A percentile compares a stretch with the other conserved stretches of the same genome.
Conservation (phyloP, 1,284 basidiomycete species). For the Apiotrichum brassicae region DNA sequence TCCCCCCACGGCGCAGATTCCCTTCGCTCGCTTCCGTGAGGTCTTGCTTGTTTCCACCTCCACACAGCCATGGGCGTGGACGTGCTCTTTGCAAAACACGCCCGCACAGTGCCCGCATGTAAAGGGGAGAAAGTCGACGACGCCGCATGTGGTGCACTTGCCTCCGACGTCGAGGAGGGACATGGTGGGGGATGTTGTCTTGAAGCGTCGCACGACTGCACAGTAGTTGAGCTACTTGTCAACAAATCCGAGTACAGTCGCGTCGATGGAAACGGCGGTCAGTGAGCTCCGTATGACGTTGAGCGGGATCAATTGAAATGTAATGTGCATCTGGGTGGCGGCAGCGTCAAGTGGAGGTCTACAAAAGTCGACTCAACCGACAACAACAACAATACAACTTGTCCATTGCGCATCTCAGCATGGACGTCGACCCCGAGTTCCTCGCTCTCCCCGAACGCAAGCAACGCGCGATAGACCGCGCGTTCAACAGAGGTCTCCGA, state of each 20-base stretch:
- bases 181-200: conserved; percentile 25
- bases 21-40: conserved; percentile 13
- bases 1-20: conserved; percentile 19
- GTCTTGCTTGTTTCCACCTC: conserved; percentile 8
- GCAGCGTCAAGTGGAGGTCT: conserved; percentile 2
- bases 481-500: conserved; percentile 33
- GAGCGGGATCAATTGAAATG: no score
- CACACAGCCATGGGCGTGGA: conserved; percentile 26
- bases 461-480: conserved; percentile 33
- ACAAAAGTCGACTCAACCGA: background rate
- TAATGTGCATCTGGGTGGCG: background rate
- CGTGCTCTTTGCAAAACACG: conserved; percentile 31
- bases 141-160: conserved; percentile 25
- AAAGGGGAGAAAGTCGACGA: conserved; percentile 42
- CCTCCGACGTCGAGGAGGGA: conserved; percentile 32
- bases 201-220: no score
- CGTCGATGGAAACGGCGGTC: no score
- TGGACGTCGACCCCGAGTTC: conserved; percentile 41
- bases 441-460: conserved; percentile 31
- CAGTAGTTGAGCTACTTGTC: background rate
- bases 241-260: no score
- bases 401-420: background rate
- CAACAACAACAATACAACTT: background rate
- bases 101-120: conserved; percentile 26
- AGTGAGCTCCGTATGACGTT: no score